These are phyloP conservation scores for Phytophthora brassicae DNA, from an alignment of 352 stramenopile genomes.

Conservation along the genomic window DNA sequence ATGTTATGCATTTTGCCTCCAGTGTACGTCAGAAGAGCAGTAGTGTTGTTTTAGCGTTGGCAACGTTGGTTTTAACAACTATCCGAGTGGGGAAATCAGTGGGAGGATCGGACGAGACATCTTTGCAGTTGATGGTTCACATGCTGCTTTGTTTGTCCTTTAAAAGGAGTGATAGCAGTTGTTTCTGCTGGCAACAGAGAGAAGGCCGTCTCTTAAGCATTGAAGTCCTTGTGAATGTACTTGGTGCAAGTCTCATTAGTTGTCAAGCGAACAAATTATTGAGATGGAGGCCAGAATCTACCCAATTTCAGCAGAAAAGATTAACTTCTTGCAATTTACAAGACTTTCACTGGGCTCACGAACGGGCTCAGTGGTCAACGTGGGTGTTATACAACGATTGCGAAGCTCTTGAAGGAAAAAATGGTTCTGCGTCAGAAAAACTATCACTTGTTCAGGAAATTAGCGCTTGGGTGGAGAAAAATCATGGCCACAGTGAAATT, in stretches of 20 bases:
- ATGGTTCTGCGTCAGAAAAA: no score
- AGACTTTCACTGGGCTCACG: conserved; percentile 22
- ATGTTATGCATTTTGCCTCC: conserved; percentile 73
- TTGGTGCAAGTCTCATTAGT: conserved; percentile 36
- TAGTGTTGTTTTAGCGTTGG: conserved; percentile 49
- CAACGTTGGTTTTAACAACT: conserved; percentile 25
- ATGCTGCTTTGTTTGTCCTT: conserved; percentile 54
- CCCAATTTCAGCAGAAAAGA: not conserved
- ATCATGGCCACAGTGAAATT: not conserved
- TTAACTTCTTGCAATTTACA: conserved; percentile 2
- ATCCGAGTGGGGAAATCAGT: not conserved
- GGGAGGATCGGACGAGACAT: not conserved
- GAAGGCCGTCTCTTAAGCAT: conserved; percentile 75
- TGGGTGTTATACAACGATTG: conserved; percentile 32
- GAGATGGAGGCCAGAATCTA: conserved; percentile 3
- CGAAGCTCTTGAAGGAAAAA: not conserved
- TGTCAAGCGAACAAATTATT: conserved; percentile 8
- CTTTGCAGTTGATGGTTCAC: conserved; percentile 43
- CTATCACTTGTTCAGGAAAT: conserved; percentile 21
- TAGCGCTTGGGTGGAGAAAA: conserved; percentile 21
- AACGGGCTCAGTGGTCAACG: conserved; percentile 29
- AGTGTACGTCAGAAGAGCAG: conserved; percentile 64
- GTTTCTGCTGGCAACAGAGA: conserved; percentile 62
- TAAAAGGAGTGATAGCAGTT: conserved; percentile 9
- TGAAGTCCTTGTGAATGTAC: conserved; percentile 46